Base-by-base conservation (phyloP, 768 basidiomycete genomes). In the Tulasnella sp. region DNA sequence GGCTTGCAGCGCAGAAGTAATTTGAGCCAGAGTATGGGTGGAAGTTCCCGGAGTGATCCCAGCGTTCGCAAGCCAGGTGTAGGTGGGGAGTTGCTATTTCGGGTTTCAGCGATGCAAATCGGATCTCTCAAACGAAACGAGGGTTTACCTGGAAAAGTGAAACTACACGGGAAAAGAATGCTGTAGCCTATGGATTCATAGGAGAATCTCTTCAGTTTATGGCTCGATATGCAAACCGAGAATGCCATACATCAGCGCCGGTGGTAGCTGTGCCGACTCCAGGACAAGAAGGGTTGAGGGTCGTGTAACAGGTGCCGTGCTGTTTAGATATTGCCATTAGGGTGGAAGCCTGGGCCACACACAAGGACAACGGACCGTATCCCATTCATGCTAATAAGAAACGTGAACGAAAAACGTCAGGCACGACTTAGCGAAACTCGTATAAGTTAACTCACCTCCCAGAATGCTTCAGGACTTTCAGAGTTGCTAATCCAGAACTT, bases 41-140 rank as follows among this genome's bases (percentile, higher is more conserved):
- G 81, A 82, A 0, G 85, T 86, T 64, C 71, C 67, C 61, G 90
- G 90, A 2, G 78, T 80, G 65, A 92, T 91, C 24, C 87, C 87
- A n/a, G 77, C 82, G 21, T 77, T 72, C 13, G 74, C 71, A 42
- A 92, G 81, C 80, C 80, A 88, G 15, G 78, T 74, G 69, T 81
- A 88, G 2, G 89, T 89, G 0, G 87, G 85, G 24, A 90, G 79
- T 8, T 76, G 75, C 79, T 79, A 56, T 10, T 48, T 54, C 32
- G 30, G 45, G 5, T 58, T n/a, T 19, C 27, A 23, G 34, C 45
- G 11, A 58, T 52, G 5, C 42, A 23, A 52, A 66, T 53, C 23
- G 61, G 32, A 10, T 52, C 34, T 17, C 19, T 51, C 26, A 4
- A n/a, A 17, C 17, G 24, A 19, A 8, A 1, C 8, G 11, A 15